Percentiles rank a stretch among this genome's conserved stretches.
Evolutionary conservation across 805 yeast species (phyloP).

Genomic region (Naumovozyma dairenensis): DNA sequence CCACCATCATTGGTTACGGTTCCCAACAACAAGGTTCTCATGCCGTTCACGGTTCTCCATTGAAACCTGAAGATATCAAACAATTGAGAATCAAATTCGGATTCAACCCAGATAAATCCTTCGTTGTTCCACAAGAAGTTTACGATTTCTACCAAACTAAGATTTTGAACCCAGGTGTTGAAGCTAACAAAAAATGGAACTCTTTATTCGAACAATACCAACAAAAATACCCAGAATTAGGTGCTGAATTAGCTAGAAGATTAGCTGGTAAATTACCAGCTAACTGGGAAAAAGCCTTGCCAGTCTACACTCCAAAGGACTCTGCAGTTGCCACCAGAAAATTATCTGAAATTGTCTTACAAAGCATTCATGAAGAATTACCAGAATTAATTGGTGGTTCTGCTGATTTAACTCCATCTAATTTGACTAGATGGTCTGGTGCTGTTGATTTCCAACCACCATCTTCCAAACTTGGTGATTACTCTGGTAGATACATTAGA

Average conservation of each 20-base stretch:
- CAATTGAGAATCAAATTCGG: slow-evolving; percentile 79
- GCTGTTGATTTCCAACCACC: slow-evolving; percentile 92
- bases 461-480: slow-evolving; percentile 67
- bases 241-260: slow-evolving; percentile 74
- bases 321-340: slow-evolving; percentile 88
- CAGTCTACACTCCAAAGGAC: slow-evolving; percentile 70
- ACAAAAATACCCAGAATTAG: slow-evolving; percentile 64
- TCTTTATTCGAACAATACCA: slow-evolving; percentile 49
- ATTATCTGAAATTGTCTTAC: slow-evolving; percentile 73
- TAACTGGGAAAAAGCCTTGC: slow-evolving; percentile 70
- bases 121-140: slow-evolving; percentile 76
- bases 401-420: slow-evolving; percentile 95
- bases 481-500: slow-evolving; percentile 87
- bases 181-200: slow-evolving; percentile 69
- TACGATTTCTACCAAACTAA: slow-evolving; percentile 50
- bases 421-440: slow-evolving; percentile 78
- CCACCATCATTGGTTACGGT: slow-evolving; percentile 92
- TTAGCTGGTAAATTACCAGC: slow-evolving; percentile 66
- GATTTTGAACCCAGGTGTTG: slow-evolving; percentile 52
- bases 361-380: slow-evolving; percentile 46
- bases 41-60: slow-evolving; percentile 92
- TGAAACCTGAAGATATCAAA: slow-evolving; percentile 83
- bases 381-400: slow-evolving; percentile 97
- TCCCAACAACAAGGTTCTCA: slow-evolving; percentile 77
- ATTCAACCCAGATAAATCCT: slow-evolving; percentile 74